phyloP scores from a whole-genome alignment of 169 alveolate genomes.

The Sarcocystis neurona region DNA sequence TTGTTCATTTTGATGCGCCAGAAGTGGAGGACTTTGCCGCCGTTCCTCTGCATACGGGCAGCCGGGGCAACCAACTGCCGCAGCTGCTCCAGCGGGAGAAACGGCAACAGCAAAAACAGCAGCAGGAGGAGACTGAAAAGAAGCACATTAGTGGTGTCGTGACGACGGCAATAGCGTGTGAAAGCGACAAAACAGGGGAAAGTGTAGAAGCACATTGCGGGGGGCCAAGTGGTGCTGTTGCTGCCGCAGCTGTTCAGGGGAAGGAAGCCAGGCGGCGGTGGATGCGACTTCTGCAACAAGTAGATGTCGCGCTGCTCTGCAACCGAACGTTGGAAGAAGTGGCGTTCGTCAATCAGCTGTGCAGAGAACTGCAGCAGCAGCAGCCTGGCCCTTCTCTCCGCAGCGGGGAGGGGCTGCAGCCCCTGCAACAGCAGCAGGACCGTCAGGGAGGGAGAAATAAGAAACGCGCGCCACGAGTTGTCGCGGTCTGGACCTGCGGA shows the following conservation, averaged over 20 bases:
- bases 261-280: no score
- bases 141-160: constrained; percentile 53
- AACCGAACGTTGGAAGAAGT: constrained; percentile 53
- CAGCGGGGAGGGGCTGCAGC: not conserved
- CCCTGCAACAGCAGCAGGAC: not conserved
- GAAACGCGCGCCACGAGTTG: not conserved
- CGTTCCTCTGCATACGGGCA: no score
- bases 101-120: not conserved
- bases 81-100: not conserved
- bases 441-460: not conserved
- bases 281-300: constrained; percentile 29
- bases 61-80: no score
- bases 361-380: constrained; percentile 34
- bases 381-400: not conserved
- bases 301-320: constrained; percentile 56
- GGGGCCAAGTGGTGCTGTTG: no score
- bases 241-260: no score
- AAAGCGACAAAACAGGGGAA: constrained; percentile 39
- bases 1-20: no score
- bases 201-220: no score
- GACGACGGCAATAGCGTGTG: constrained; percentile 29
- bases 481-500: constrained; percentile 59
- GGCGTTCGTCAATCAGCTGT: constrained; percentile 1
- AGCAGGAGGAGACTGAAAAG: no score
- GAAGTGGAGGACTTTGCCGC: no score